These are phyloP conservation scores for Solanum corneliomulleri DNA, from an alignment of 257 asterid genomes.

Conservation along the genomic window DNA sequence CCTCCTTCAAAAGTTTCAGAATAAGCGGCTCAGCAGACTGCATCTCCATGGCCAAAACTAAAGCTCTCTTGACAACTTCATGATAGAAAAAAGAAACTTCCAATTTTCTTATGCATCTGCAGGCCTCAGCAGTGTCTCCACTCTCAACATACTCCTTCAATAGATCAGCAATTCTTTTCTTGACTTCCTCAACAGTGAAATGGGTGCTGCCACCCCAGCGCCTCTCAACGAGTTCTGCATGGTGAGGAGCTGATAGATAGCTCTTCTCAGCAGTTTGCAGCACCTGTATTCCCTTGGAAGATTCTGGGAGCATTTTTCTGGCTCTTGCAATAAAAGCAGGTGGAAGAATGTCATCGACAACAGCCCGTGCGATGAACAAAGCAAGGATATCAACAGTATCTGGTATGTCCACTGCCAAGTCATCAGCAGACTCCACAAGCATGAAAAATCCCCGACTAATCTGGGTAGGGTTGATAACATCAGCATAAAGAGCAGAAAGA, in stretches of 20 bases:
- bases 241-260: constrained; percentile 98
- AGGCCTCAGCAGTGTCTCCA: constrained; percentile 93
- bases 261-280: constrained; percentile 79
- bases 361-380: constrained; percentile 81
- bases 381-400: constrained; percentile 93
- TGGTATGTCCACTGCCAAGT: constrained; percentile 75
- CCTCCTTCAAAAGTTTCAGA: constrained; percentile 62
- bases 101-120: constrained; percentile 78
- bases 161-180: constrained; percentile 79
- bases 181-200: constrained; percentile 82
- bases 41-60: constrained; percentile 77
- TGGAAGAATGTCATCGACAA: constrained; percentile 91
- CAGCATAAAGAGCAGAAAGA: constrained; percentile 84
- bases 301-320: constrained; percentile 51
- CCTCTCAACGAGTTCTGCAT: constrained; percentile 92
- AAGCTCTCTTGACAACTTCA: constrained; percentile 91
- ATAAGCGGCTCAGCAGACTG: constrained; percentile 56
- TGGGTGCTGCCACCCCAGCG: constrained; percentile 99
- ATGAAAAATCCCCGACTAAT: constrained; percentile 73
- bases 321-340: constrained; percentile 89
- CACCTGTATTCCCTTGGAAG: constrained; percentile 71
- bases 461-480: constrained; percentile 63
- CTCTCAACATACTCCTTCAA: constrained; percentile 75
- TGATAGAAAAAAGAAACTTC: constrained; percentile 96
- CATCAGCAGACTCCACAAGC: constrained; percentile 94